phyloP scores from a whole-genome alignment of 73 alveolate genomes.

The Breviolum minutum region DNA sequence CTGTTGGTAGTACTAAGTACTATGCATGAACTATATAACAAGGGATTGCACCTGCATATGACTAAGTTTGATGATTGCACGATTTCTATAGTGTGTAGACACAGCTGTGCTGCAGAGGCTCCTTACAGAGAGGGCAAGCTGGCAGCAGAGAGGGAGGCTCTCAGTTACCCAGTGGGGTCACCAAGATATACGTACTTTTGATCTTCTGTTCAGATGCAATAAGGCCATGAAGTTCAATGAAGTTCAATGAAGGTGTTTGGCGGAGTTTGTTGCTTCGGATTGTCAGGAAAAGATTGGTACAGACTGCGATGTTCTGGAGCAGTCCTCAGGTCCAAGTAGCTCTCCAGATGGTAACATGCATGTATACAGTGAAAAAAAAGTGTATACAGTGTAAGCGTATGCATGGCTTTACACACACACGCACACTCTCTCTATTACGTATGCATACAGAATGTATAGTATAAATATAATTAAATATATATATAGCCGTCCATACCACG shows the following conservation, averaged over 20 bases:
- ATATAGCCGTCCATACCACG: no score
- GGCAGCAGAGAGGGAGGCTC: conserved; percentile 63
- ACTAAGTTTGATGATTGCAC: no score
- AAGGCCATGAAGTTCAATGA: no score
- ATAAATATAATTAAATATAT: no score
- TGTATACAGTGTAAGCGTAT: no score
- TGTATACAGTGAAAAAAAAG: background rate
- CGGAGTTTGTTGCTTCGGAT: background rate
- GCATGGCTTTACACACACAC: no score
- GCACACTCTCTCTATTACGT: background rate
- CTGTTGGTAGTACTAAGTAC: background rate
- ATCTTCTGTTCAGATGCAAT: background rate
- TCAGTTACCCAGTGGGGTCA: conserved; percentile 18
- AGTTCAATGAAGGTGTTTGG: no score
- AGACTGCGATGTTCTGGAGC: background rate
- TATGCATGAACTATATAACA: background rate
- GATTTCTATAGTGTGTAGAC: no score
- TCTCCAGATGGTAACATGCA: background rate
- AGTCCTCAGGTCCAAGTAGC: background rate
- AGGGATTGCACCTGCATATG: no score
- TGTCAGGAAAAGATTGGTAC: background rate
- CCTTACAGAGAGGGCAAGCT: conserved; percentile 69
- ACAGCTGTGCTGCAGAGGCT: conserved; percentile 1
- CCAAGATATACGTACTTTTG: background rate
- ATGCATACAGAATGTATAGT: no score